Base-by-base conservation (phyloP, 1,139 yeast genomes). In the Scheffersomyces segobiensis region DNA sequence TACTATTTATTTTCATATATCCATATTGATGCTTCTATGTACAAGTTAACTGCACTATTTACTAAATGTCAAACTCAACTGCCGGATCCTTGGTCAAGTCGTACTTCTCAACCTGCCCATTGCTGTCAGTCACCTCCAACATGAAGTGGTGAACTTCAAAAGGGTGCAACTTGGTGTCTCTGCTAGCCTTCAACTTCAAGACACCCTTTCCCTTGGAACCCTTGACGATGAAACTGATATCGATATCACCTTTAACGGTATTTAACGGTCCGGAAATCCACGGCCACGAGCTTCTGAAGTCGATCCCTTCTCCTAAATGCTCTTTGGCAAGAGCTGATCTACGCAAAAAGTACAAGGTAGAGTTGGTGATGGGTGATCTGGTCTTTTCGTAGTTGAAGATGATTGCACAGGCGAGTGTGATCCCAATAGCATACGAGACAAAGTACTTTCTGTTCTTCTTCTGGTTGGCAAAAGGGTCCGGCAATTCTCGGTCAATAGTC, bases 311-410 rank as follows among this genome's bases (percentile, higher is more conserved):
- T 18, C 99, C 99, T 53, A 95, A 77, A 3, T 78, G 71, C 20
- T 82, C 84, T 53, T 84, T 79, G n/a, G 93, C 95, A 53, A 76
- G 65, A n/a, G 82, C 79, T 2, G 96, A 88, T 69, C 97, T 82
- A 69, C 98, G 85, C 65, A 95, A 77, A 60, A 91, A 89, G 72
- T 92, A 93, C 71, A 95, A 77, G 3, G 97, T 89, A n/a, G 97
- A 93, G 52, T 89, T 84, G 63, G 93, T 89, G 58, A 93, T 85
- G 1, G 98, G 97, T 8, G 97, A 90, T 57, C 89, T 86, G 24
- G 93, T 87, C 72, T 92, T 93, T 71, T 95, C 98, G 75, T 93
- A 93, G 78, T 95, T 93, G 82, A 93, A 88, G 65, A 93, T 90
- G 49, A 90, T 81, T 21, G 83, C 82, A 64, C 93, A 82, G 6